These are phyloP conservation scores for Lichtheimia hyalospora DNA, from an alignment of 371 early-diverging fungal species.

Conservation along the genomic window DNA sequence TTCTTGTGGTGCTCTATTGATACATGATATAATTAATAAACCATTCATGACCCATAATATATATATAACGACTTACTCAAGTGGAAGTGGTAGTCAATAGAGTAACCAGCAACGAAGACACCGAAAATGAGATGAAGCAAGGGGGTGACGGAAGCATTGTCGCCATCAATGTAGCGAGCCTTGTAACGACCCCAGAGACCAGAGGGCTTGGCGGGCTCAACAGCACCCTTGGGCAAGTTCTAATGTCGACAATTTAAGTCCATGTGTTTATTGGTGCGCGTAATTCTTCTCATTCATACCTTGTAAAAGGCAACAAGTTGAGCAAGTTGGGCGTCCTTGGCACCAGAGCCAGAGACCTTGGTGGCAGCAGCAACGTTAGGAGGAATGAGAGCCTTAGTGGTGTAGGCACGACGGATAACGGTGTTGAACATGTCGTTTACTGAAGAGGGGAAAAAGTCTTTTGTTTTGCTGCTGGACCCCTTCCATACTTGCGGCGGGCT, in stretches of 20 bases:
- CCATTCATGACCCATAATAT: not conserved
- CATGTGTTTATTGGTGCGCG: not conserved
- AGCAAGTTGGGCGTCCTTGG: slow-evolving; percentile 41
- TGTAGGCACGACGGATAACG: slow-evolving; percentile 55
- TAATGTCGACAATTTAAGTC: slow-evolving; percentile 9
- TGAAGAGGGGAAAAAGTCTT: not conserved
- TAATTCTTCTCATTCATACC: slow-evolving; percentile 26
- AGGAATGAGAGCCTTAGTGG: slow-evolving; percentile 55
- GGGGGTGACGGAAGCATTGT: slow-evolving; percentile 60
- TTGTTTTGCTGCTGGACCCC: too few relatives aligned
- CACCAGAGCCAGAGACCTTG: slow-evolving; percentile 40
- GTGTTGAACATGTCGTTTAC: slow-evolving; percentile 39
- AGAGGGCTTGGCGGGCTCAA: slow-evolving; percentile 41
- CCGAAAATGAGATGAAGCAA: slow-evolving; percentile 55
- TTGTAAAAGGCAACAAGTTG: slow-evolving; percentile 55
- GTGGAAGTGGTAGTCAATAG: slow-evolving; percentile 72
- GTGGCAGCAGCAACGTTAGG: slow-evolving; percentile 56
- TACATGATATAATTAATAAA: slow-evolving; percentile 5
- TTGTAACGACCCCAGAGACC: slow-evolving; percentile 56
- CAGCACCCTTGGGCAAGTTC: slow-evolving; percentile 55
- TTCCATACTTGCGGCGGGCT: too few relatives aligned
- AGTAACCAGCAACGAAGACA: slow-evolving; percentile 58
- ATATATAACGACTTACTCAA: slow-evolving; percentile 51
- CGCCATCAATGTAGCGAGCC: slow-evolving; percentile 69
- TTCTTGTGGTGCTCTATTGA: slow-evolving; percentile 70